Base-by-base conservation (phyloP, 2,329 filamentous ascomycete genomes). In the Monosporascus sp. region DNA sequence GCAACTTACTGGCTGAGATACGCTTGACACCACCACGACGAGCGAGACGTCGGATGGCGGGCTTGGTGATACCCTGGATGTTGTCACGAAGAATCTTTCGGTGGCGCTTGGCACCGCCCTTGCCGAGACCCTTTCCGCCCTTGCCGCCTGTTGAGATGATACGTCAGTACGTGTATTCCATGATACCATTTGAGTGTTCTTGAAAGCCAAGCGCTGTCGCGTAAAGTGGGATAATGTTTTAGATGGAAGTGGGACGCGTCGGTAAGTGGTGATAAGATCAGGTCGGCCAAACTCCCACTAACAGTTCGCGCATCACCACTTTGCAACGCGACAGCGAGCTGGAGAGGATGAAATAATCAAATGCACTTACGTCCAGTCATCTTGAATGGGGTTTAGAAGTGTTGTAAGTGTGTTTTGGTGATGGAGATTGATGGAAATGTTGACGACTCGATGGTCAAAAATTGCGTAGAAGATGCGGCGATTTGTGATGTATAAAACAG, bases 11-110 rank as follows among this genome's bases (percentile, higher is more conserved):
- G 74, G 92, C 92, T 70, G 91, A 96, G 71, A 97, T 97, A 96
- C 92, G 92, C 90, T 97, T 97, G 84, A 97, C 92, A 92, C 92
- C 92, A 78, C 92, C 92, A 94, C 92, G 91, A 80, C 92, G 92
- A 63, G 92, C 92, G 74, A 97, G 91, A 95, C 92, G 92, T 71
- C 92, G 88, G 78, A 97, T 97, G 70, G 92, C 92, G 69, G 92
- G 92, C 89, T 97, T 97, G 72, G 92, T 97, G 74, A 97, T 97
- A 80, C 92, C 92, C 82, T 97, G 92, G 73, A 97, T 97, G 89
- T 96, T 97, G 88, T 96, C 92, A 79, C 92, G 91, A 77, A 97
- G 85, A 82, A 97, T 97, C 89, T 97, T 97, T 72, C 93, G 87
- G 81, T 97, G 92, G 79, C 92, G 92, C 89, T 97, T 97, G 78